These are phyloP conservation scores for Haplosporangium sp. DNA, from an alignment of 371 early-diverging fungal species.

Conservation along the genomic window DNA sequence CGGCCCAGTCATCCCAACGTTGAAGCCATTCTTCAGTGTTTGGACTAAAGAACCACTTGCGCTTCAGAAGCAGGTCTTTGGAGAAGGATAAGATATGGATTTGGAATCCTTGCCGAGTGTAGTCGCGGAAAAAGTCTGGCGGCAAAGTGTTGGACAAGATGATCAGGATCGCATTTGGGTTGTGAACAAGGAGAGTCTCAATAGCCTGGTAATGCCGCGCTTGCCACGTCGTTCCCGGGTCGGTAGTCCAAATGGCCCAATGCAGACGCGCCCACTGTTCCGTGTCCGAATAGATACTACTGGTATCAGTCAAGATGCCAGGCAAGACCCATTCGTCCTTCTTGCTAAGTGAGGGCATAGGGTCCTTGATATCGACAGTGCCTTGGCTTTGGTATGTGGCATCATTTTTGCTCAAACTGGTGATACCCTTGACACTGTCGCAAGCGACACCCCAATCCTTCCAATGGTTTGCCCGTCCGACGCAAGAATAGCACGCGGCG, in stretches of 20 bases:
- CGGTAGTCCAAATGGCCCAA: slow-evolving; percentile 77
- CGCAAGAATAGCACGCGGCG: slow-evolving; percentile 69
- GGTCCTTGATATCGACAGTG: slow-evolving; percentile 56
- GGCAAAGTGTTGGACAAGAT: slow-evolving; percentile 71
- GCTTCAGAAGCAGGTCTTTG: slow-evolving; percentile 65
- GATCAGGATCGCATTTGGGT: slow-evolving; percentile 69
- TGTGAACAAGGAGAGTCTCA: slow-evolving; percentile 74
- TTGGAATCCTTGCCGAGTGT: slow-evolving; percentile 66
- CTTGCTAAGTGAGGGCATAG: slow-evolving; percentile 49
- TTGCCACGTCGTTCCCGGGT: slow-evolving; percentile 64
- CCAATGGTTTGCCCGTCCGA: slow-evolving; percentile 66
- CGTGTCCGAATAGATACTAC: slow-evolving; percentile 67
- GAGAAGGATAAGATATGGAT: slow-evolving; percentile 68
- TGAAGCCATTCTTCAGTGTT: slow-evolving; percentile 70
- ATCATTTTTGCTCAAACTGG: slow-evolving; percentile 38
- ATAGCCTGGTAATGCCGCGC: slow-evolving; percentile 74
- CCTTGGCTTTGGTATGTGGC: slow-evolving; percentile 15
- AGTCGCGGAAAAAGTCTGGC: slow-evolving; percentile 64
- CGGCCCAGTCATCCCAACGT: slow-evolving; percentile 70
- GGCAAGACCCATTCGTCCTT: slow-evolving; percentile 74
- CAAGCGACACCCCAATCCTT: slow-evolving; percentile 62
- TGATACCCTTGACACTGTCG: slow-evolving; percentile 63
- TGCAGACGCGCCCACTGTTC: slow-evolving; percentile 71
- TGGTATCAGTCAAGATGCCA: slow-evolving; percentile 62
- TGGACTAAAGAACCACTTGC: slow-evolving; percentile 73